phyloP scores from a whole-genome alignment of 83 land plant genomes.

The Thuja plicata region DNA sequence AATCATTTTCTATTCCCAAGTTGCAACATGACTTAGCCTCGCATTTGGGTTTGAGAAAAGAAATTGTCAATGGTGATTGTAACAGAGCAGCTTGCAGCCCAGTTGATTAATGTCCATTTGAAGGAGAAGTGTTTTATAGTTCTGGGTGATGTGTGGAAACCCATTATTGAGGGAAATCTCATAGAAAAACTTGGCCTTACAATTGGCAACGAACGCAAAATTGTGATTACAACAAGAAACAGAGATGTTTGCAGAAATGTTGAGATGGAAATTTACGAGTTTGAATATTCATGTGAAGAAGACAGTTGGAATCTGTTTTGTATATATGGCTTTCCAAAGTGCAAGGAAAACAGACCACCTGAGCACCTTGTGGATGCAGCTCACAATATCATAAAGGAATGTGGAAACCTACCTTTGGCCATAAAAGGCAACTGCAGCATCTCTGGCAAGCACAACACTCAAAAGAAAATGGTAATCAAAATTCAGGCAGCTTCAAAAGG shows the following conservation, averaged over 20 bases:
- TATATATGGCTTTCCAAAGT: constrained; percentile 13
- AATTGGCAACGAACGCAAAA: neutral
- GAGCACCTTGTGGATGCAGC: constrained; percentile 17
- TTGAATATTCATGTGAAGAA: neutral
- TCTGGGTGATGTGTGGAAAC: constrained; percentile 37
- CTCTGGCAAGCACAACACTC: constrained; percentile 1
- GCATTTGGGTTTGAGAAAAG: neutral
- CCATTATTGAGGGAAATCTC: constrained; percentile 1
- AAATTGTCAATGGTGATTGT: neutral
- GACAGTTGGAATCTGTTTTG: constrained; percentile 33
- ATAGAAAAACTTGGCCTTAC: neutral
- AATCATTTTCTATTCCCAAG: neutral
- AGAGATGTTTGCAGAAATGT: neutral
- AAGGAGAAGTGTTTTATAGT: constrained; percentile 25
- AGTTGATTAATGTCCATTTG: neutral
- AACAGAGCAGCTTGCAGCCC: neutral
- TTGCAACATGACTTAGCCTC: neutral
- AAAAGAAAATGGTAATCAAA: constrained; percentile 9
- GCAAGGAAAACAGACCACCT: neutral
- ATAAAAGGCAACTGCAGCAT: constrained; percentile 23
- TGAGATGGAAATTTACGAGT: neutral
- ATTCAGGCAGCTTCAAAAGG: constrained; percentile 25
- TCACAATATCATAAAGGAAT: constrained; percentile 20
- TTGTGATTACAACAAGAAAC: constrained; percentile 26
- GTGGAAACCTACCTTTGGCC: constrained; percentile 38